Evolutionary conservation across 805 yeast genomes (phyloP), one percentile per base, ranked within the genome.

Genomic region (Yarrowia alimentaria): DNA sequence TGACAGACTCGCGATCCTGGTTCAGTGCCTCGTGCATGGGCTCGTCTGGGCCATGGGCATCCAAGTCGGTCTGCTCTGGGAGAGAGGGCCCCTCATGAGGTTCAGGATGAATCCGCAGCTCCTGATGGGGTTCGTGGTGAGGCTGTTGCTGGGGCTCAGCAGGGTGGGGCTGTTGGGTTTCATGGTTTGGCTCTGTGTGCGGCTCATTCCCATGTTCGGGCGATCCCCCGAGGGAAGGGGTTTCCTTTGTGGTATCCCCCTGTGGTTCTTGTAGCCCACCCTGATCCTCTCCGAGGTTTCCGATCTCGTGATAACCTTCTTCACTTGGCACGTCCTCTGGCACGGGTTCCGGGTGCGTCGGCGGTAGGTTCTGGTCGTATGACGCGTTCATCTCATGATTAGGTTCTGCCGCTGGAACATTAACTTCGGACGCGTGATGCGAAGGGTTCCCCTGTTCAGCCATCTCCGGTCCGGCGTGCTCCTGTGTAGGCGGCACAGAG

Each of bases 381-480:
- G 43, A 37, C 43, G 43, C 43, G 43, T 37, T 21, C 17, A 30
- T 24, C 43, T 24, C 30, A 17, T 20, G 21, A 17, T 37, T 37
- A 37, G 43, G 43, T 37, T 37, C 30, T 20, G 17, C 40, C 26
- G 40, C 14, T 34, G 20, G 25, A 20, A 37, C 30, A 37, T 37
- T 25, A 37, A 25, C 30, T 37, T 25, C 22, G 30, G 7, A 17
- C n/a, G 19, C 19, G n/a, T 19, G 20, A 30, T 21, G 24, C 14
- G 11, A 9, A 20, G 8, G 11, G n/a, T 16, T 14, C 28, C 22
- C 40, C 20, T 34, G 29, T 14, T 34, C 38, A 34, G 26, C 20
- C 19, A 14, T 9, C 10, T 34, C 38, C 13, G 38, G 17, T 8
- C 9, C 20, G 11, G 29, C 5, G 19, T 34, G 6, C 8, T 21